Base-by-base conservation (phyloP, 2,329 filamentous ascomycete species). In the Epichloe gansuensis region DNA sequence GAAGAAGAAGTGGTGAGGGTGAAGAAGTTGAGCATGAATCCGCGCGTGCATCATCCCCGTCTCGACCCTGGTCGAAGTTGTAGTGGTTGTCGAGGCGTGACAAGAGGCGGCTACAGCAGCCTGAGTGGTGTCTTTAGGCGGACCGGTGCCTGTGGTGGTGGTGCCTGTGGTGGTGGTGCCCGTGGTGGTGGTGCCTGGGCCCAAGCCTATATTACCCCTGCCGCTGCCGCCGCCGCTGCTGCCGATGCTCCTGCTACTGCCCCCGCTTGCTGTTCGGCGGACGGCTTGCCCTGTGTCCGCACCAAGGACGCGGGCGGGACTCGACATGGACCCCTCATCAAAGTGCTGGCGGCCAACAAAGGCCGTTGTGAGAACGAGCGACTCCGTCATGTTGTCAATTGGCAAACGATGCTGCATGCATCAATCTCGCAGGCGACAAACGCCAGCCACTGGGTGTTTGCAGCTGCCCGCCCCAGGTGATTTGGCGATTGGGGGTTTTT, bases 291-390 rank as follows among this genome's bases (percentile, higher is more conserved):
- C 31, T 25, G 34, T 1, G 13, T 37, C 35, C 11, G 12, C 46
- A 48, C 46, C 21, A 38, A 48, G 4, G 2, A 12, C 21, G 34
- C 46, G 21, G 46, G 34, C 34, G 21, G 46, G 23, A 17, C 17
- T 43, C 17, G 2, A 43, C 41, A 17, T 47, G 50, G n/a, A 28
- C 13, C 42, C 31, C 23, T 12, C 7, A 5, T 25, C 15, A 3
- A 45, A 4, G 54, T 37, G 28, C 15, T 43, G 51, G 41, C 44
- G 17, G 47, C 52, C n/a, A 35, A 8, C 48, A 31, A 44, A 25
- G 12, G 58, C 57, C 57, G 52, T 56, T 52, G 60, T 61, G 62
- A 64, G 62, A 61, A 62, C 57, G 52, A 54, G 60, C 58, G 61
- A 56, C 47, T 54, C 56, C 51, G 58, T 63, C 63, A 63, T 64